Conservation (phyloP, 371 early-diverging fungal genomes). For the Lichtheimia hyalospora region DNA sequence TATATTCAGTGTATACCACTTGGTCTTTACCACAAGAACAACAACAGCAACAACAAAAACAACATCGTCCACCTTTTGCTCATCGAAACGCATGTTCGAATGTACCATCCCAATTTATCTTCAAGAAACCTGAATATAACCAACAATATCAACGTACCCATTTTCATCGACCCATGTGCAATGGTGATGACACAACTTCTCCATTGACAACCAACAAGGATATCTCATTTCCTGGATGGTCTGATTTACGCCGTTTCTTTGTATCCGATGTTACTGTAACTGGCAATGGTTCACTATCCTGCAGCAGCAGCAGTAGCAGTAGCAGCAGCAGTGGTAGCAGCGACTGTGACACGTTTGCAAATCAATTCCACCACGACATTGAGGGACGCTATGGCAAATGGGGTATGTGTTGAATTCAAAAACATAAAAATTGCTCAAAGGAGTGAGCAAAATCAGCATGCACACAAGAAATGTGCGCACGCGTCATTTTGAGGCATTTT, state of each 20-base stretch:
- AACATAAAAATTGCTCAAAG: constrained; percentile 2
- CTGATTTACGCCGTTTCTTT: constrained; percentile 28
- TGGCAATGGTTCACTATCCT: not conserved
- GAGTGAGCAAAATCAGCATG: not conserved
- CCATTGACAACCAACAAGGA: constrained; percentile 4
- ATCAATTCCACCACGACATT: constrained; percentile 29
- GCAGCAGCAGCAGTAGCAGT: not conserved
- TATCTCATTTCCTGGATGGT: constrained; percentile 17
- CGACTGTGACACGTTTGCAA: constrained; percentile 19
- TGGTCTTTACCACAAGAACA: constrained; percentile 1
- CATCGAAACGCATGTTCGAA: constrained; percentile 18
- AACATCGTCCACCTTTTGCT: constrained; percentile 15
- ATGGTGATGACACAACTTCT: not conserved
- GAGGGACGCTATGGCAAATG: constrained; percentile 31
- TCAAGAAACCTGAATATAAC: constrained; percentile 41
- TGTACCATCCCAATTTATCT: constrained; percentile 38
- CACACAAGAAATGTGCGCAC: not conserved
- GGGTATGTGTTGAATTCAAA: constrained; percentile 16
- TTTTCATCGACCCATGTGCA: constrained; percentile 23
- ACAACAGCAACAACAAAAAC: not conserved
- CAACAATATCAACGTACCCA: constrained; percentile 39
- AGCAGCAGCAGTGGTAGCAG: not conserved
- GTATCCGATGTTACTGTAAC: constrained; percentile 3
- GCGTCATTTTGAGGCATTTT: constrained; percentile 24
- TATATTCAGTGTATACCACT: constrained; percentile 2